Percentiles rank a stretch among this genome's conserved stretches.
Evolutionary conservation across 208 protist genomes (phyloP).

Genomic region (Dictyostelium gargantuum): DNA sequence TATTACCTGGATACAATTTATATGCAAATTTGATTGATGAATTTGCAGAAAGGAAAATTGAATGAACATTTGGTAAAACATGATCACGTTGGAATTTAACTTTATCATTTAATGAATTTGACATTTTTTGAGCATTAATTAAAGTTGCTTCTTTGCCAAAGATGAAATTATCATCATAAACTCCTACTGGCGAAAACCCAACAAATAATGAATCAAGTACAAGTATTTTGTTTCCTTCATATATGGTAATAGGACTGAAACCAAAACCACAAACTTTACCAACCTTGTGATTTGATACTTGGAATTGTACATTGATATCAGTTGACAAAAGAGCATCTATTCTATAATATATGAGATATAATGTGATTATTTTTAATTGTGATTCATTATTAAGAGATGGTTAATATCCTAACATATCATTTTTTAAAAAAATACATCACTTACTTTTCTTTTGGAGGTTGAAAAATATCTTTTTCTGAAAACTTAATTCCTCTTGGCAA

Average conservation of each 20-base stretch:
- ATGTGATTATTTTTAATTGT: no score
- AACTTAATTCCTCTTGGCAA: no score
- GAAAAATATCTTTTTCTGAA: no score
- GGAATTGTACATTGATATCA: no score
- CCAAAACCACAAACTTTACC: neutral
- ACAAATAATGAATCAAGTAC: neutral
- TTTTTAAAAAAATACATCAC: no score
- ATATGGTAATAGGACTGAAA: no score
- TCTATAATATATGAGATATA: no score
- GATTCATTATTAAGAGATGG: no score
- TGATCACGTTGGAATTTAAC: neutral
- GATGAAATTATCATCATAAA: neutral
- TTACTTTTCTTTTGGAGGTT: no score
- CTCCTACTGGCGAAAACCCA: neutral
- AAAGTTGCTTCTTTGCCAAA: neutral
- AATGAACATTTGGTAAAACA: neutral
- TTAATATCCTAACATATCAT: no score
- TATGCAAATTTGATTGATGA: neutral
- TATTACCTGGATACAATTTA: neutral
- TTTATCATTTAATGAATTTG: neutral
- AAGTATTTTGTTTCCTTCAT: no score
- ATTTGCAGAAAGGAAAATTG: neutral
- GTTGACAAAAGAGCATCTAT: no score
- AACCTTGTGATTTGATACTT: neutral
- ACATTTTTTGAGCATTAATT: neutral